These are phyloP conservation scores for Populus nigra DNA, from an alignment of 345 rosid genomes.

Conservation along the genomic window DNA sequence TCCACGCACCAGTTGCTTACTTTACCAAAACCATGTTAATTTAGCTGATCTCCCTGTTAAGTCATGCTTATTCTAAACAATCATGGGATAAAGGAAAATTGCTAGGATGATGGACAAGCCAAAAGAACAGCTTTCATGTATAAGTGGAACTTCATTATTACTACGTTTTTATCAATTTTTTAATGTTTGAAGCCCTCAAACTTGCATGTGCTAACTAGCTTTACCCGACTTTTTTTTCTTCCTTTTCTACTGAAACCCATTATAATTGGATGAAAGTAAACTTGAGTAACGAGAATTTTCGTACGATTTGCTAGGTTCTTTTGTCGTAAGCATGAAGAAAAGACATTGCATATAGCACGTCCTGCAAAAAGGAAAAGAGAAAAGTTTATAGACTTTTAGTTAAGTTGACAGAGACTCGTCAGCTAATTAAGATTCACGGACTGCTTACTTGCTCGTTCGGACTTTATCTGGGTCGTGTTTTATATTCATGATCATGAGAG, in stretches of 20 bases:
- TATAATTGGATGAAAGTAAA: not conserved
- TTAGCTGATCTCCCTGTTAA: slow-evolving; percentile 10
- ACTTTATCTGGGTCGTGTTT: no score
- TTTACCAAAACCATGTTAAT: not conserved
- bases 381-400: not conserved
- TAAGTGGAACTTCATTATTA: no score
- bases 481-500: no score
- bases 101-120: no score
- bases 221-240: not conserved
- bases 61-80: not conserved
- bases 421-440: not conserved
- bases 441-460: no score
- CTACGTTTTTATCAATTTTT: no score
- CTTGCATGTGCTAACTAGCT: not conserved
- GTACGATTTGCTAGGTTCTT: not conserved
- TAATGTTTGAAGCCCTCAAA: not conserved
- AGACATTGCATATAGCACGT: not conserved
- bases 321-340: not conserved
- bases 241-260: not conserved
- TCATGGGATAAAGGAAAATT: no score
- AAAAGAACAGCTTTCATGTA: no score
- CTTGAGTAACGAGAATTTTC: not conserved
- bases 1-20: not conserved
- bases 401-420: not conserved
- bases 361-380: not conserved